Percentiles rank a stretch among this genome's conserved stretches.
Evolutionary conservation across 202 grass and related monocot genomes (phyloP).

Genomic region (Elaeis oleifera): DNA sequence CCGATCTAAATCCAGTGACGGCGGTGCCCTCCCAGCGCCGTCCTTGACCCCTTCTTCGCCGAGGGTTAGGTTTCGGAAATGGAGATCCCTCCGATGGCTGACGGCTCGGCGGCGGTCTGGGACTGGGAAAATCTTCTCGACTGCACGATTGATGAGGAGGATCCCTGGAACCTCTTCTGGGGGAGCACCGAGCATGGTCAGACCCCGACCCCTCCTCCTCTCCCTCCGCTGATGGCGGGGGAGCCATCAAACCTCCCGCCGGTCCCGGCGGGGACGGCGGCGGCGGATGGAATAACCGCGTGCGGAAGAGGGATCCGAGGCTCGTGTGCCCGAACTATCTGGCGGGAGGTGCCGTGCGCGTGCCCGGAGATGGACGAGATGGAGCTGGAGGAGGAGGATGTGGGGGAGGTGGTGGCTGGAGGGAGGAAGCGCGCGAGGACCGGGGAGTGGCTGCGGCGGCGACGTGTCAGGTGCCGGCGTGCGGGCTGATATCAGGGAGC

Average conservation of each 20-base stretch:
- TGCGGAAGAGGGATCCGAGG: slow-evolving; percentile 83
- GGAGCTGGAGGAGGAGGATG: slow-evolving; percentile 30
- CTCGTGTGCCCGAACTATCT: slow-evolving; percentile 91
- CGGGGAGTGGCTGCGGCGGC: slow-evolving; percentile 11
- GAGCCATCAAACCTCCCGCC: slow-evolving; percentile 1
- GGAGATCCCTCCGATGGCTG: slow-evolving; percentile 29
- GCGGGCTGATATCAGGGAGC: slow-evolving; percentile 74
- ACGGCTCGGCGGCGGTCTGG: slow-evolving; percentile 25
- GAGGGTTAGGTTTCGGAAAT: slow-evolving; percentile 29
- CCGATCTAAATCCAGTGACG: too few relatives aligned
- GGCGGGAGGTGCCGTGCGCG: slow-evolving; percentile 72
- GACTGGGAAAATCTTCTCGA: slow-evolving; percentile 81
- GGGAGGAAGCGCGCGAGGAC: slow-evolving; percentile 55
- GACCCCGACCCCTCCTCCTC: neutral
- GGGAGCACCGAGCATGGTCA: neutral
- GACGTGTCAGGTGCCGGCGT: slow-evolving; percentile 79
- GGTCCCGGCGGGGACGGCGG: neutral
- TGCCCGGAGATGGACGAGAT: slow-evolving; percentile 87
- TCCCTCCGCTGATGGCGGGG: slow-evolving; percentile 11
- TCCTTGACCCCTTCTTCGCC: neutral
- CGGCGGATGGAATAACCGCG: slow-evolving; percentile 19
- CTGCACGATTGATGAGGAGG: slow-evolving; percentile 36
- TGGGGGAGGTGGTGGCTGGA: slow-evolving; percentile 38
- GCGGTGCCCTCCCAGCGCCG: too few relatives aligned
- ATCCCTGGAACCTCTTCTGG: slow-evolving; percentile 59